phyloP scores from a whole-genome alignment of 352 stramenopile species.

The Poterioochromonas sp. region DNA sequence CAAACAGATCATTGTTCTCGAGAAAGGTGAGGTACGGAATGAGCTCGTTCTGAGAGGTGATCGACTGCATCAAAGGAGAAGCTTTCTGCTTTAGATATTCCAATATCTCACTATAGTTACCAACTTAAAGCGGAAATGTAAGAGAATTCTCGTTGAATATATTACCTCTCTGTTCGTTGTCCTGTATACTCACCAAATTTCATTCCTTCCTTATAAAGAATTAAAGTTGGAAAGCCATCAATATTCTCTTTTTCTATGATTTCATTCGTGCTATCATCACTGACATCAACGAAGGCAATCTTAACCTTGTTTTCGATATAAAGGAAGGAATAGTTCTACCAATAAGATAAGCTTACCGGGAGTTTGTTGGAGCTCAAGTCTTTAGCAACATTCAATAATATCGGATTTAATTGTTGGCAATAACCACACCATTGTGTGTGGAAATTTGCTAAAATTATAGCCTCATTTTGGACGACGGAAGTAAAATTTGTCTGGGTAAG shows the following conservation, averaged over 20 bases:
- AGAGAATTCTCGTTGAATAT: background rate
- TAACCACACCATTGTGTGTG: too few species aligned
- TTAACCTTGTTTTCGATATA: too few species aligned
- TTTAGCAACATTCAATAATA: too few species aligned
- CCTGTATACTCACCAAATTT: background rate
- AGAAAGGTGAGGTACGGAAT: background rate
- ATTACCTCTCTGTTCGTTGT: background rate
- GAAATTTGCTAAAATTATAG: too few species aligned
- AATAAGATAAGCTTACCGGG: too few species aligned
- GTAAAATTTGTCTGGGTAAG: too few species aligned
- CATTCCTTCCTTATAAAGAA: background rate
- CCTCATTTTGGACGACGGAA: too few species aligned
- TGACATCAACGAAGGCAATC: too few species aligned
- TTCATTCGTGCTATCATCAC: too few species aligned
- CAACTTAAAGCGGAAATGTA: background rate
- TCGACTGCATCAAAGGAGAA: background rate
- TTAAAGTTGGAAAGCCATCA: background rate
- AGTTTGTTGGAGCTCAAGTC: too few species aligned
- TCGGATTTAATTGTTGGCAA: too few species aligned
- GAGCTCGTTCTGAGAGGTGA: background rate
- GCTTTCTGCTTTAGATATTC: background rate
- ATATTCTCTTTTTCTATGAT: background rate
- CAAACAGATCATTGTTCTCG: background rate
- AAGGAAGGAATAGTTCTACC: too few species aligned
- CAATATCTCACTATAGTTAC: slow-evolving; percentile 1